Conservation (phyloP, 371 early-diverging fungal genomes). For the Furculomyces boomerangus region DNA sequence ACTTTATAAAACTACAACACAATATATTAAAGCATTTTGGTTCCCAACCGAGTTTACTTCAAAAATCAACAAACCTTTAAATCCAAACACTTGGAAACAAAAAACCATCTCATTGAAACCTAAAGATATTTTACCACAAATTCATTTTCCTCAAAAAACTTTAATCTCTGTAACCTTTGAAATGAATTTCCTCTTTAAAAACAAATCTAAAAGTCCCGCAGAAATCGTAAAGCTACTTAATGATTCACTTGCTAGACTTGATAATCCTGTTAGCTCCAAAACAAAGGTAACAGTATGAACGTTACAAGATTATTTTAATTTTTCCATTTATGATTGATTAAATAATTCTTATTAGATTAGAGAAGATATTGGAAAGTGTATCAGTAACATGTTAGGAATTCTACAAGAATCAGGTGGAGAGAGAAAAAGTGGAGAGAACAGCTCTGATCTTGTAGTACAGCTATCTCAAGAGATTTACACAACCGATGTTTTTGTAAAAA, state of each 20-base stretch:
- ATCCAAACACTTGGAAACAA: not conserved
- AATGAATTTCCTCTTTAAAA: constrained; percentile 82
- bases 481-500: constrained; percentile 63
- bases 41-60: too few species aligned
- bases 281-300: constrained; percentile 2
- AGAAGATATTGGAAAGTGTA: constrained; percentile 88
- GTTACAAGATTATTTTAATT: constrained; percentile 1
- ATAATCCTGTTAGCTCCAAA: constrained; percentile 5
- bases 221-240: constrained; percentile 72
- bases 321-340: not conserved
- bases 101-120: too few species aligned
- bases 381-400: constrained; percentile 76
- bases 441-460: constrained; percentile 80
- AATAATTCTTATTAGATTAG: constrained; percentile 33
- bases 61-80: too few species aligned
- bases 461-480: constrained; percentile 86
- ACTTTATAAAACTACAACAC: too few species aligned
- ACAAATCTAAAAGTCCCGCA: constrained; percentile 66
- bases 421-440: constrained; percentile 44
- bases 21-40: too few species aligned
- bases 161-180: not conserved
- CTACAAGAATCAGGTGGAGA: constrained; percentile 82
- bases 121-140: too few species aligned
- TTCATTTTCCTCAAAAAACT: too few species aligned
- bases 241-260: constrained; percentile 54